Base-by-base conservation (phyloP, 2,329 filamentous ascomycete species). In the Pseudogymnoascus sp. region DNA sequence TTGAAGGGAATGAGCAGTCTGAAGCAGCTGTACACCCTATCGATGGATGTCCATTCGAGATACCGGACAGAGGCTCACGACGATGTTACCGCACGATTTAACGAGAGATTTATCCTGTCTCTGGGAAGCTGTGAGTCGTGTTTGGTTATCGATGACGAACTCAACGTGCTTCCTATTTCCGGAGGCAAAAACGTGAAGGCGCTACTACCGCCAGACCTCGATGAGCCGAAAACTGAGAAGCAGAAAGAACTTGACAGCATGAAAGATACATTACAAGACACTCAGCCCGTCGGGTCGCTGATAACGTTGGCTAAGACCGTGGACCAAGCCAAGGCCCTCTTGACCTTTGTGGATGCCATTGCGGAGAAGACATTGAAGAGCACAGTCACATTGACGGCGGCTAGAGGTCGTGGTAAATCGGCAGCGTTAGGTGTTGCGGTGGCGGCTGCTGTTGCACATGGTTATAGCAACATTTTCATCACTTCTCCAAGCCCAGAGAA, bases 401-500 rank as follows among this genome's bases (percentile, higher is more conserved):
- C 89, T 39, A 87, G 95, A 86, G 95, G 95, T 75, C 88, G 95
- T 71, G 95, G 95, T 77, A 99, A 99, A 78, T 99, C 95, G 18
- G 96, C 95, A 16, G 95, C 95, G 26, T 83, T 99, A 71, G 95
- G 95, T 77, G 88, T 99, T 61, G 92, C 95, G 2, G 89, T 99
- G 47, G 95, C 95, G 3, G 92, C 95, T 2, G 96, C 96, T 1
- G 85, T 99, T 51, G 93, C 95, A 1, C 90, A 97, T 73, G 95
- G 95, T 26, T 99, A 99, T 77, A 96, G 92, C 80, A 99, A 99
- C 75, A 96, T 99, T 71, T 99, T 99, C 77, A 96, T 99, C 73
- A 99, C 95, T 1, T 97, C 93, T 1, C 93, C 93, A 0, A 97
- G 91, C 66, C 95, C 95, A 0, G 96, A 99, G 77, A 99, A 99